Base-by-base conservation (phyloP, 164 flowering plant genomes). In the Tinospora cordifolia region DNA sequence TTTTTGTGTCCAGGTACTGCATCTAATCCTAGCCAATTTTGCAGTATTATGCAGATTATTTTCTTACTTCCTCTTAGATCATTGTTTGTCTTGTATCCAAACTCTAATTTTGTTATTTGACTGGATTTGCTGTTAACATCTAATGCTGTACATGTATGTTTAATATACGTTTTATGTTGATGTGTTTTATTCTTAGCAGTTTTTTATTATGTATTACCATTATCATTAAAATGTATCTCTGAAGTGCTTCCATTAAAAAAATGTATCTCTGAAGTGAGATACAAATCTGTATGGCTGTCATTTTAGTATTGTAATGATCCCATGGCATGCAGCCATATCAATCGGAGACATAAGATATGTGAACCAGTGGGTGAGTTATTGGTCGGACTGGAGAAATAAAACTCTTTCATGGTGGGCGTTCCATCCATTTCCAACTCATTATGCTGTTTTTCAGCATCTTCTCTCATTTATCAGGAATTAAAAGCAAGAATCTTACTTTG, bases 1-100 rank as follows among this genome's bases (percentile, higher is more conserved):
- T 81, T 94, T 94, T 71, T 74, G 80, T 38, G 98, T 92, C 38
- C 84, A 94, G 99, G 99, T 93, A 90, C 41, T 14, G 47, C 19
- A 62, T 58, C 59, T 70, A 49, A 46, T 54, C 34, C 62, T 27
- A 34, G 14, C 17, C 4, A 39, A 40, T 15, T 24, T 22, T 49
- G 12, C 63, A 44, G 27, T 49, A 8, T 59, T 21, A 22, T 38
- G 21, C 60, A 30, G 0, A 41, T 4, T n/a, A n/a, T 41, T 38
- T 69, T 62, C 36, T 69, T 57, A 41, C 47, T 51, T 24, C 17
- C 22, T 21, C 51, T 10, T 3, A 3, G 60, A 39, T 13, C 36
- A 5, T 59, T 58, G 1, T 22, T 46, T 57, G 49, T 57, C 25
- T 30, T 36, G 4, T n/a, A 10, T 58, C 36, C 4, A 1, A 17